Base-by-base conservation (phyloP, 345 rosid species). In the Raphanus raphanistrum region DNA sequence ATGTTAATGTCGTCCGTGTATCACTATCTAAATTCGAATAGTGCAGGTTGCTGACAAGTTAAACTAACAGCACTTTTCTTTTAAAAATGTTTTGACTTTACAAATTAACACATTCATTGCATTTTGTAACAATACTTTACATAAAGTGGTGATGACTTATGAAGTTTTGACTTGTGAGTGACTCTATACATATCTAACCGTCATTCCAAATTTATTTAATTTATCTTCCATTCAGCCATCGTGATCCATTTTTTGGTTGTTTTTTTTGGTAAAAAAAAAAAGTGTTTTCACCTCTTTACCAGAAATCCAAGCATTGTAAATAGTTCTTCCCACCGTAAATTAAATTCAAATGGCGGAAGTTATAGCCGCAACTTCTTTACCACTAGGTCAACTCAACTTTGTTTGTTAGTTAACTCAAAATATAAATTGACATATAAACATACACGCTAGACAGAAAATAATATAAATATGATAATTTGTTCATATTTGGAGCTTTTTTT, bases 181-280 rank as follows among this genome's bases (percentile, higher is more conserved):
- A 72, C 81, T 71, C 76, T 57, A 71, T 64, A 21, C 50, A 57
- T 50, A 71, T 78, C 68, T n/a, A 66, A 78, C 81, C 76, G 76
- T 59, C 81, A 78, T 66, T 32, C 66, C n/a, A 66, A 59, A 72
- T 45, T 72, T 41, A 3, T 72, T 64, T 72, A 72, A 5, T 25
- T 65, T 65, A 78, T 78, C 81, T 48, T 66, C 63, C 15, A 2
- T 59, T 66, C 62, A 25, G 68, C 11, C 8, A 72, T 58, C 68
- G 72, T 72, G 68, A 72, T 59, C 68, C 76, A 65, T 41, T 65
- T 64, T 57, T 36, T 31, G 74, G 45, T 68, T 68, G 3, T n/a
- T n/a, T n/a, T n/a, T n/a, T n/a, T n/a, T n/a, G n/a, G n/a, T n/a
- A n/a, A n/a, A n/a, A n/a, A n/a, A n/a, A n/a, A n/a, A n/a, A n/a